phyloP scores from a whole-genome alignment of 2,329 filamentous ascomycete species.

The Claviceps africana region DNA sequence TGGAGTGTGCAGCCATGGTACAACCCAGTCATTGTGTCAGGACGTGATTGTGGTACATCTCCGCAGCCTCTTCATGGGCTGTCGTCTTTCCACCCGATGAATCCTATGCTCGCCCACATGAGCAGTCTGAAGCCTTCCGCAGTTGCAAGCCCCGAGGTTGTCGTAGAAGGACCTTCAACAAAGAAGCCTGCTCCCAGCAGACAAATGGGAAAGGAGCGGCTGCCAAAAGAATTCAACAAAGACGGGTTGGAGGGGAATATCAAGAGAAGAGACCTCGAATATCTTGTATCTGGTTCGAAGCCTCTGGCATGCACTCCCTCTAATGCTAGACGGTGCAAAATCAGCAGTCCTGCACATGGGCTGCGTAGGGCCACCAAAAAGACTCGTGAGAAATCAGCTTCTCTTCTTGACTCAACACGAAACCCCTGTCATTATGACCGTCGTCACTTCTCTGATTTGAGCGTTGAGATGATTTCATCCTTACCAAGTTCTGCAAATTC shows the following conservation, averaged over 20 bases:
- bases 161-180: background rate
- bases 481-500: background rate
- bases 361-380: background rate
- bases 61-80: background rate
- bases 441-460: background rate
- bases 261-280: background rate
- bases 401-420: background rate
- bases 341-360: background rate
- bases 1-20: slow-evolving; percentile 4
- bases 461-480: background rate
- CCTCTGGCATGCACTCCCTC: background rate
- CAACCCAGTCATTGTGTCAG: slow-evolving; percentile 3
- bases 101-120: background rate
- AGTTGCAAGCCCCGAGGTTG: background rate
- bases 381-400: background rate
- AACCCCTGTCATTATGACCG: background rate
- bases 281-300: background rate
- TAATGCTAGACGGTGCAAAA: background rate
- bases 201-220: background rate
- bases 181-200: background rate
- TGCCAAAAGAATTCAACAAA: background rate
- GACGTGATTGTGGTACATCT: slow-evolving; percentile 3
- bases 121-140: background rate
- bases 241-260: background rate
- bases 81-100: background rate